Base-by-base conservation (phyloP, 208 protist species). In the Trypanosoma brucei region DNA sequence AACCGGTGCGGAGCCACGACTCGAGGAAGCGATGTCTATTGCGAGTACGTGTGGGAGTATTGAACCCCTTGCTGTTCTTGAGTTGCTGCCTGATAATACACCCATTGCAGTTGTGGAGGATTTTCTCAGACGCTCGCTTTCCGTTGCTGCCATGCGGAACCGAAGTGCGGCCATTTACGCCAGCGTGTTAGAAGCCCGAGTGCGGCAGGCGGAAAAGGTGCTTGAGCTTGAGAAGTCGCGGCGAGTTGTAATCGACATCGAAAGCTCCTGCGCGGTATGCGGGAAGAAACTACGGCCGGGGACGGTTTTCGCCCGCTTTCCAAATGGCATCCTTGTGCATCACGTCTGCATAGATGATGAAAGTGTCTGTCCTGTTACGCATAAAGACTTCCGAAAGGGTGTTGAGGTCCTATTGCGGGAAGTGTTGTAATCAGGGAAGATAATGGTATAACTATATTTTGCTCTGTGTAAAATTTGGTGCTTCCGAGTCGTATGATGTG, bases 311-410 rank as follows among this genome's bases (percentile, higher is more conserved):
- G 60, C 75, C 13, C 68, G 75, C 2, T 94, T 81, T 61, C 88
- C 88, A 2, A 83, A 87, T 59, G 69, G 75, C 40, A 69, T 83
- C 9, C 31, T 94, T 42, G 76, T 81, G 34, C 88, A 94, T 65
- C 74, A 87, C 31, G 75, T 66, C 7, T 94, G 88, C 58, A 64
- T 79, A 45, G 58, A 46, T 0, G 76, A 90, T 34, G 72, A 82
- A 14, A 65, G 79, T 59, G 58, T 90, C 3, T 94, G 68, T 58
- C 68, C 74, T 34, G 55, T 68, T 9, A 70, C 68, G 3, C 62
- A 65, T n/a, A 48, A 62, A 38, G 74, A 79, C 63, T 75, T 79
- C 36, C 54, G 62, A 31, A 48, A 34, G 9, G 35, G 46, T 31
- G 31, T 62, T 35, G 72, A 78, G 35, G 54, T 55, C 4, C 31